Conservation (phyloP, 2,329 filamentous ascomycete species). For the Aspergillus tanneri region DNA sequence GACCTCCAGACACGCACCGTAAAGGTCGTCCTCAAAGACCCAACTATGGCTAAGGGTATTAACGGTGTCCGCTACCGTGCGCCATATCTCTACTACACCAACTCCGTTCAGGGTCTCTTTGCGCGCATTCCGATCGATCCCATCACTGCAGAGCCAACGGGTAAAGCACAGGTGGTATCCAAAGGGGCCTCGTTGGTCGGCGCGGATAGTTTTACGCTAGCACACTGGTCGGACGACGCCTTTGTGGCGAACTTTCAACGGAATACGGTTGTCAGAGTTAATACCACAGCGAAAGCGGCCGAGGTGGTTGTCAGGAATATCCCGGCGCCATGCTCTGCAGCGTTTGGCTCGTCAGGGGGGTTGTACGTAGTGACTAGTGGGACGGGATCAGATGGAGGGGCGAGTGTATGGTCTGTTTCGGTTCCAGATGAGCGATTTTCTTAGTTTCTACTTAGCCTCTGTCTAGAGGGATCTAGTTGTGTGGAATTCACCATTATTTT, state of each 20-base stretch:
- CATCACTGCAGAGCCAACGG: background rate
- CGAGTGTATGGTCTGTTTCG: conserved; percentile 2
- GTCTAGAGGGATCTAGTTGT: no score
- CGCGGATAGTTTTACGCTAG: background rate
- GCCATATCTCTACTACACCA: conserved; percentile 5
- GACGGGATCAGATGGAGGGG: background rate
- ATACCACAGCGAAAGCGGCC: background rate
- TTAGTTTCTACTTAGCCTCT: no score
- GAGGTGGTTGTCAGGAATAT: background rate
- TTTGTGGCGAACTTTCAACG: conserved; percentile 3
- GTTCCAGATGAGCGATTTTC: conserved; percentile 7
- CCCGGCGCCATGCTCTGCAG: background rate
- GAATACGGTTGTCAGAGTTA: background rate
- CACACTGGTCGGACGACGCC: background rate
- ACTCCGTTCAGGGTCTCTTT: background rate
- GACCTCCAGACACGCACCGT: background rate
- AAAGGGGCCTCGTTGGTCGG: background rate
- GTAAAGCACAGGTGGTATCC: background rate
- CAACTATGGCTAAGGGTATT: background rate
- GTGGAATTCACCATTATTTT: no score
- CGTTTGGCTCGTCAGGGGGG: background rate
- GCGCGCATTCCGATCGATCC: conserved; percentile 2
- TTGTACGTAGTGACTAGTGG: conserved; percentile 4
- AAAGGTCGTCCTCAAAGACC: background rate
- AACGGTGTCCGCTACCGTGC: conserved; percentile 2